Evolutionary conservation across 306 rosid species (phyloP).

Genomic region (Prinsepia uniflora): DNA sequence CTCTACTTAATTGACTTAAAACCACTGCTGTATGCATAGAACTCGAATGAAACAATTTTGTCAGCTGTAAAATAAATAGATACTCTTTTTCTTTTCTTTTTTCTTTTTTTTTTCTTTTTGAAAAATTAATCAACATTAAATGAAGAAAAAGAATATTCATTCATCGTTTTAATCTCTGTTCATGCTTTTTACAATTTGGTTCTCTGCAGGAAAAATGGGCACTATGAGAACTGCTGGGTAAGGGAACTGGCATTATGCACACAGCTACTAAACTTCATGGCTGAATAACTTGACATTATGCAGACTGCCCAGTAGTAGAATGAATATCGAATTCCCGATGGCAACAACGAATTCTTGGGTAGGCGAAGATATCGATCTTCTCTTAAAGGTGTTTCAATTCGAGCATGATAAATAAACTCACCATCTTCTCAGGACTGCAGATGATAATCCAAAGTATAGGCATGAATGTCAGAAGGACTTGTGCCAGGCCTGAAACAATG

Average conservation of each 20-base stretch:
- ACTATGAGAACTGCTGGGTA: not conserved
- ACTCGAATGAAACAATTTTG: not conserved
- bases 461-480: conserved; percentile 87
- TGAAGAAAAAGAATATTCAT: not conserved
- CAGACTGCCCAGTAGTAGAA: not conserved
- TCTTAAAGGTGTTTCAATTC: too few species aligned
- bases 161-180: not conserved
- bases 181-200: conserved; percentile 5
- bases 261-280: not conserved
- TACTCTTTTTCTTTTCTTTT: too few species aligned
- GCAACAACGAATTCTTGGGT: not conserved
- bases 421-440: conserved; percentile 59
- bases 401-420: conserved; percentile 8
- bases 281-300: conserved; percentile 8
- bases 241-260: not conserved
- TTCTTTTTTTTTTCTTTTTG: too few species aligned
- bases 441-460: conserved; percentile 79
- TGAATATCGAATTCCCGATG: not conserved
- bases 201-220: not conserved
- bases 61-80: not conserved
- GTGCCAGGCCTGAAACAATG: conserved; percentile 78
- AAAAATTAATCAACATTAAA: not conserved
- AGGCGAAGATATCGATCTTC: not conserved
- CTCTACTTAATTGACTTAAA: too few species aligned
- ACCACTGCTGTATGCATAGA: too few species aligned